A percentile compares a stretch with the other conserved stretches of the same genome.
These are phyloP conservation scores for Clavispora carvajalis DNA, from an alignment of 805 yeast genomes.

Conservation along the genomic window DNA sequence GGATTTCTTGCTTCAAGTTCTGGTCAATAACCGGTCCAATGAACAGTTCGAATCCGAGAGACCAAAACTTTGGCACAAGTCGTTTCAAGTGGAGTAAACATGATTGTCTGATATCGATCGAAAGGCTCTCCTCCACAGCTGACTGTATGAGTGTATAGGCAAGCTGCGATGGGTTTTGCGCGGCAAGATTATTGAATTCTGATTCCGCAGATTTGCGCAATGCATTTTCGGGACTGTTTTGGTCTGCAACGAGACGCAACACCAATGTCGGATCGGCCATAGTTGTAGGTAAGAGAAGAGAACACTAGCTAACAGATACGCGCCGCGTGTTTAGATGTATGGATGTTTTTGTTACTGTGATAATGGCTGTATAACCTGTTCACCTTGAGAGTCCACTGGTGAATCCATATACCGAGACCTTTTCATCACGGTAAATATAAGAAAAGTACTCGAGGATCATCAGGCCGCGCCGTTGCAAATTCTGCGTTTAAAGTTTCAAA, in stretches of 20 bases:
- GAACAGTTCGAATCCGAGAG: conserved; percentile 73
- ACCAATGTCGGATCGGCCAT: background rate
- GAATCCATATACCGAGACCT: too few relatives aligned
- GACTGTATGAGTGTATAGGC: conserved; percentile 39
- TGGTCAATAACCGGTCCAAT: conserved; percentile 58
- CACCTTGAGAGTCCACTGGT: too few relatives aligned
- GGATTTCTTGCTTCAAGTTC: conserved; percentile 45
- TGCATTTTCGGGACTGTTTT: conserved; percentile 44
- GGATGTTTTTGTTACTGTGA: too few relatives aligned
- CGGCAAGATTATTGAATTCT: conserved; percentile 38
- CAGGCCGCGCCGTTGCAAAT: too few relatives aligned
- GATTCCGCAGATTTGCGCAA: conserved; percentile 50
- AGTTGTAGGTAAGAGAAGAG: background rate
- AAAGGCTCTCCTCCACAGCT: conserved; percentile 26
- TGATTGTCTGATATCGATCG: conserved; percentile 49
- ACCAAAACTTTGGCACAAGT: conserved; percentile 72
- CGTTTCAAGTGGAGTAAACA: conserved; percentile 63
- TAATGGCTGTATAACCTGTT: too few relatives aligned
- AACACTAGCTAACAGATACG: background rate
- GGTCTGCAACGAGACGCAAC: conserved; percentile 18
- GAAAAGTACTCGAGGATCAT: too few relatives aligned
- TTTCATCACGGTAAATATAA: too few relatives aligned
- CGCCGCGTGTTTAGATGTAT: too few relatives aligned
- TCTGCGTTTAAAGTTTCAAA: too few relatives aligned
- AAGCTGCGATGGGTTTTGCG: conserved; percentile 45